Evolutionary conservation across 164 flowering plant genomes (phyloP).

Genomic region (Euptelea pleiosperma): DNA sequence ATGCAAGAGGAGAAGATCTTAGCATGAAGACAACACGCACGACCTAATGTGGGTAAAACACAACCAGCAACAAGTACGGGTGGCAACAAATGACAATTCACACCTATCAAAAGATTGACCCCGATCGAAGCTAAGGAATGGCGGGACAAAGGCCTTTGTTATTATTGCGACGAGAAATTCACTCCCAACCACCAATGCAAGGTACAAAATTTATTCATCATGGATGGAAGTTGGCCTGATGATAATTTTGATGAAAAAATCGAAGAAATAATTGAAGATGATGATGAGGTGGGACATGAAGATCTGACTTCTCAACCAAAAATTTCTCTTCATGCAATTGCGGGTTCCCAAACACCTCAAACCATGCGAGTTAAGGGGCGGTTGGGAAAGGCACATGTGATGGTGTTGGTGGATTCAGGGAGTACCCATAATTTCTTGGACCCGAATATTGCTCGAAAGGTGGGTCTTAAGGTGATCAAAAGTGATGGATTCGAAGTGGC

Average conservation of each 20-base stretch:
- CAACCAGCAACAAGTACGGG: not conserved
- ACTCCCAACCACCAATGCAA: too few species aligned
- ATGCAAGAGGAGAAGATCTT: too few species aligned
- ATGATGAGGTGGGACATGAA: not conserved
- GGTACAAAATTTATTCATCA: slow-evolving; percentile 8
- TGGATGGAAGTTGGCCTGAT: too few species aligned
- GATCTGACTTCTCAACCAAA: not conserved
- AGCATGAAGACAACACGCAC: too few species aligned
- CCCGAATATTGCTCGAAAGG: slow-evolving; percentile 3
- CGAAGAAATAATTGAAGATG: not conserved
- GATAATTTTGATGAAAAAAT: not conserved
- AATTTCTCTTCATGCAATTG: slow-evolving; percentile 10
- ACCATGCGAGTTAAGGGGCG: too few species aligned
- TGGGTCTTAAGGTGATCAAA: not conserved
- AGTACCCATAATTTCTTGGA: too few species aligned
- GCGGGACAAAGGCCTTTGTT: slow-evolving; percentile 7
- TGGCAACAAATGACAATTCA: not conserved
- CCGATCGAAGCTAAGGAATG: too few species aligned
- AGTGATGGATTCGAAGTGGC: not conserved
- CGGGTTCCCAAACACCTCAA: not conserved
- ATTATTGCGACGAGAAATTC: slow-evolving; percentile 12
- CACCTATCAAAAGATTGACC: not conserved
- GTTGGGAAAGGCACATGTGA: too few species aligned
- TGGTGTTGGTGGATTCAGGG: too few species aligned
- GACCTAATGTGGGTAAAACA: not conserved